Base-by-base conservation (phyloP, 495 filamentous ascomycete genomes). In the Massariosphaeria phaeospora region DNA sequence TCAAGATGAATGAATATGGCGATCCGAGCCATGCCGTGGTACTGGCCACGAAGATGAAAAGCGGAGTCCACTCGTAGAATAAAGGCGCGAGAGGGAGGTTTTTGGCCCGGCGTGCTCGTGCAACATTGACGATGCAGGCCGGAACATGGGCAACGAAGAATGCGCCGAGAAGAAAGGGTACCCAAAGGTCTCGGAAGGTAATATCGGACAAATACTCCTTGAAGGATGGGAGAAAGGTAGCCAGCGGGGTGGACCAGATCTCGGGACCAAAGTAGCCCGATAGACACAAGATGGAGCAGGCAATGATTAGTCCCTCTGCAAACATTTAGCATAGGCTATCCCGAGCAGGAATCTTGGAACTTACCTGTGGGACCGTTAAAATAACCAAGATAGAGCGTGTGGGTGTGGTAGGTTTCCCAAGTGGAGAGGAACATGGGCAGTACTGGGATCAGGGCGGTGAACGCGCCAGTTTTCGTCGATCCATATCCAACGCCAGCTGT, bases 361-460 rank as follows among this genome's bases (percentile, higher is more conserved):
- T 46, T 61, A 77, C 75, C 75, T 24, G 91, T 98, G 3, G 93
- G 93, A 0, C 94, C 94, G 68, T 98, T 98, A 77, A 97, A 84
- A 69, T 94, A 90, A 29, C 93, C 93, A 3, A 98, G 84, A 67
- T 97, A 98, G 1, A 98, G 75, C 0, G 95, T 97, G 69, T 98
- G 93, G 1, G 93, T 96, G 70, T 98, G 93, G 69, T 95, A 98
- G 2, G 93, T 98, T 69, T 98, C 93, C 93, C 93, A 98, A 7
- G 93, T 98, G 4, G 91, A 96, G 73, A 97, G 96, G 76, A 95
- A 97, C 93, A 98, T 98, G 20, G 93, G 88, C 8, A 98, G 73
- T 59, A 89, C 94, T 1, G 93, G 94, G 47, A 90, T 80, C 31
- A 97, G 72, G 11, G 91, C 90, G 1, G 93, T 98, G 67, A 93